phyloP scores from a whole-genome alignment of 2,329 filamentous ascomycete species.

The Dothistroma pini region DNA sequence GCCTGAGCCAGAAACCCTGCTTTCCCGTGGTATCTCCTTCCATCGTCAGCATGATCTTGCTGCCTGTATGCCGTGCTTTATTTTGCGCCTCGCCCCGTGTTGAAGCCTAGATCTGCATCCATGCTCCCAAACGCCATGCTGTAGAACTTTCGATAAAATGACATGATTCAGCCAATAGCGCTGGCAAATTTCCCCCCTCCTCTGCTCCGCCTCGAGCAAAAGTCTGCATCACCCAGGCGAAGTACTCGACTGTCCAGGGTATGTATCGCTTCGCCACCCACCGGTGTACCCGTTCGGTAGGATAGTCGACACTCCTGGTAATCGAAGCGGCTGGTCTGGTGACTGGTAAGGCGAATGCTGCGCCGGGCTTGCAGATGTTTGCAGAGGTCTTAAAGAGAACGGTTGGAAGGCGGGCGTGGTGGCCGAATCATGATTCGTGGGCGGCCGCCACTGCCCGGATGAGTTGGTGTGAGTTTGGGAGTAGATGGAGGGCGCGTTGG shows the following conservation, averaged over 20 bases:
- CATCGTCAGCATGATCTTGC: background rate
- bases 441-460: constrained; percentile 1
- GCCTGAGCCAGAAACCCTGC: background rate
- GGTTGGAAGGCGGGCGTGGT: constrained; percentile 8
- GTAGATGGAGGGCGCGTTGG: background rate
- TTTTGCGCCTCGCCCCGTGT: background rate
- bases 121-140: constrained; percentile 2
- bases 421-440: background rate
- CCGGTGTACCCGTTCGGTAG: constrained; percentile 1
- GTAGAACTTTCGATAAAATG: background rate
- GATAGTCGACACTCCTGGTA: constrained; percentile 6
- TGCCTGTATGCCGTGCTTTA: background rate
- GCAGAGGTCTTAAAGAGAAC: constrained; percentile 1
- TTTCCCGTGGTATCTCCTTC: constrained; percentile 4
- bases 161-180: background rate
- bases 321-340: background rate
- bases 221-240: constrained; percentile 1
- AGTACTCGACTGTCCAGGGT: constrained; percentile 2
- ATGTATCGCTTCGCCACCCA: constrained; percentile 8
- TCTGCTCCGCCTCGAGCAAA: background rate
- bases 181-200: background rate
- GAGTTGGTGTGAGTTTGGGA: constrained; percentile 1
- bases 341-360: background rate
- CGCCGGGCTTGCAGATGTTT: constrained; percentile 4
- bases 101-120: background rate